phyloP scores from a whole-genome alignment of 768 basidiomycete species.

The Trametes maxima region DNA sequence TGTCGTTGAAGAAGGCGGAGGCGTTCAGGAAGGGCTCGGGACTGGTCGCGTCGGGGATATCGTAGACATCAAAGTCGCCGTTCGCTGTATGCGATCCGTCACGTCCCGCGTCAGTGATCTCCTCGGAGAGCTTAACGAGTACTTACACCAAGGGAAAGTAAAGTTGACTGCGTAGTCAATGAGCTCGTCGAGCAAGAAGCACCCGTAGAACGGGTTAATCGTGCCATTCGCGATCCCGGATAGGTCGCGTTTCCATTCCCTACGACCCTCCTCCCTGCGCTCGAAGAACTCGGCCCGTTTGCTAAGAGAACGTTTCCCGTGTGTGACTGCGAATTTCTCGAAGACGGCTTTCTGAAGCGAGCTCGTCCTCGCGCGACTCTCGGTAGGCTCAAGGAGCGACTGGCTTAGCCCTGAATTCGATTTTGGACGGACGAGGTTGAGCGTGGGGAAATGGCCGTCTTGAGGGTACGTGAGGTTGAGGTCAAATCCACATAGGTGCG shows the following conservation, averaged over 20 bases:
- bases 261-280: constrained; percentile 26
- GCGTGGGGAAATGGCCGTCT: constrained; percentile 49
- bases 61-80: constrained; percentile 26
- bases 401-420: background rate
- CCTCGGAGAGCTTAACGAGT: no score
- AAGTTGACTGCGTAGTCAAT: constrained; percentile 72
- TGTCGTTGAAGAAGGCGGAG: constrained; percentile 63
- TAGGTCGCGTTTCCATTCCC: constrained; percentile 52
- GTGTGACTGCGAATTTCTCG: constrained; percentile 9
- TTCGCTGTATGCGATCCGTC: constrained; percentile 13
- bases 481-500: constrained; percentile 64
- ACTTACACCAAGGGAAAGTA: constrained; percentile 57
- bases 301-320: background rate
- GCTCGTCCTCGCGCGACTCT: constrained; percentile 12
- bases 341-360: constrained; percentile 13
- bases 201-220: constrained; percentile 41
- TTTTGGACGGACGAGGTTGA: constrained; percentile 19
- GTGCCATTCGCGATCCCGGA: constrained; percentile 54
- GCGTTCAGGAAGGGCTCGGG: constrained; percentile 55
- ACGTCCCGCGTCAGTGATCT: background rate
- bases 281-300: constrained; percentile 20
- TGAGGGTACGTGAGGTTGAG: constrained; percentile 72
- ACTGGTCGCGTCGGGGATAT: constrained; percentile 32
- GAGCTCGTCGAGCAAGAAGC: constrained; percentile 62
- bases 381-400: constrained; percentile 9